Evolutionary conservation across 2,329 filamentous ascomycete species (phyloP).

Genomic region (Paracorniculantispora psalliotae): DNA sequence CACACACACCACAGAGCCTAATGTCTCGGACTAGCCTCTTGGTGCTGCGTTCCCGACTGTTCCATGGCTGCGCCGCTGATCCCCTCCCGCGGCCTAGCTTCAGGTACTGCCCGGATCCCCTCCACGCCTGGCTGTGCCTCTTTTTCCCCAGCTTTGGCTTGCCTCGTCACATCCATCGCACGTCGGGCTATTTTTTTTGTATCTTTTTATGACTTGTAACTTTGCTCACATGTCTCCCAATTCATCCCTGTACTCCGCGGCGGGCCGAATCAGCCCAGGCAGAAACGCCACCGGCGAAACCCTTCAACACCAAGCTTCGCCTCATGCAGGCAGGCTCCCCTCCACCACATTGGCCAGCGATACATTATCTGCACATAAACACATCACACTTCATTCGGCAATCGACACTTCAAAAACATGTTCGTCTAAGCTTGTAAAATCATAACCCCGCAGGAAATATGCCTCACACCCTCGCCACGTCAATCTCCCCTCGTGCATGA

Average conservation of each 20-base stretch:
- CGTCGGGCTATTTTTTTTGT: too few relatives aligned
- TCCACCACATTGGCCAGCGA: too few relatives aligned
- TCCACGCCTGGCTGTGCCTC: background rate
- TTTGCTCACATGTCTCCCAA: too few relatives aligned
- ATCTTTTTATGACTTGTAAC: too few relatives aligned
- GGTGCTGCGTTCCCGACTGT: background rate
- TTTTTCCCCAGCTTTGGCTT: background rate
- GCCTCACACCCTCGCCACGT: conserved; percentile 10
- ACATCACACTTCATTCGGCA: conserved; percentile 5
- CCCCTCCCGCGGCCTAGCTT: background rate
- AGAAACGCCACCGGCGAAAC: conserved; percentile 2
- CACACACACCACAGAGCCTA: too few relatives aligned
- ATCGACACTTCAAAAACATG: background rate
- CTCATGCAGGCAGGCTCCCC: background rate
- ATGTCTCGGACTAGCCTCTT: conserved; percentile 3
- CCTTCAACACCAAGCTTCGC: background rate
- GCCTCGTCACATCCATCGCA: too few relatives aligned
- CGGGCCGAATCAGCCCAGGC: too few relatives aligned
- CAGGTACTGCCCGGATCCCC: conserved; percentile 3
- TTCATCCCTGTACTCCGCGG: too few relatives aligned
- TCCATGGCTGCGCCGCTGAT: background rate
- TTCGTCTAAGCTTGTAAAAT: background rate
- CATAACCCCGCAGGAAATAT: background rate
- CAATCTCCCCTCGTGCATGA: conserved; percentile 4
- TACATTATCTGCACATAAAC: too few relatives aligned